A percentile compares a stretch with the other conserved stretches of the same genome.
Evolutionary conservation across 1,139 yeast species (phyloP).

Genomic region (Saccharomyces hybrid): DNA sequence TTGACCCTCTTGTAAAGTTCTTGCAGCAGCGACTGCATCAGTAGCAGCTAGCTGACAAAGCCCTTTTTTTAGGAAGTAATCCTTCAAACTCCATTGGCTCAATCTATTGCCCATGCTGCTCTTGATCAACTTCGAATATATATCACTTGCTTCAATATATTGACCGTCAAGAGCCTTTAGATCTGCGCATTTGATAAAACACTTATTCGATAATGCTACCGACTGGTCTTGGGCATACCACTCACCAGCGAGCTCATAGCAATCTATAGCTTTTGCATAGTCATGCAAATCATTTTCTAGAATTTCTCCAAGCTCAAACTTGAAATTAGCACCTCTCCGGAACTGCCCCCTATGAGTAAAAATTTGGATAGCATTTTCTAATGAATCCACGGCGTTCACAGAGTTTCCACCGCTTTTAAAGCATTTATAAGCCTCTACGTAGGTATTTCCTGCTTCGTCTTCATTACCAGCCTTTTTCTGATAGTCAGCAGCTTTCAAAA

Average conservation of each 20-base stretch:
- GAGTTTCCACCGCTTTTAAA: slow-evolving; percentile 67
- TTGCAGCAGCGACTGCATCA: slow-evolving; percentile 79
- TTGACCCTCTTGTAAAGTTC: slow-evolving; percentile 55
- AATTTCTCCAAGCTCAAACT: slow-evolving; percentile 81
- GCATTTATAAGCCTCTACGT: slow-evolving; percentile 87
- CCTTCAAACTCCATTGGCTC: slow-evolving; percentile 88
- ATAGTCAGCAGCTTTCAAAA: slow-evolving; percentile 76
- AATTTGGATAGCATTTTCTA: slow-evolving; percentile 69
- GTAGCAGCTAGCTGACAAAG: slow-evolving; percentile 76
- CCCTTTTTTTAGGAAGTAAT: slow-evolving; percentile 77
- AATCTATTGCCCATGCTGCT: slow-evolving; percentile 67
- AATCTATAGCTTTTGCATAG: slow-evolving; percentile 55
- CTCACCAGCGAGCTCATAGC: slow-evolving; percentile 92
- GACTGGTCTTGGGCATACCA: slow-evolving; percentile 95
- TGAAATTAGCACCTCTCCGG: slow-evolving; percentile 91
- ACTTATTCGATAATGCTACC: slow-evolving; percentile 80
- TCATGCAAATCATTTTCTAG: slow-evolving; percentile 72
- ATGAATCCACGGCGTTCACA: slow-evolving; percentile 67
- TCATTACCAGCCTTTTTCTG: slow-evolving; percentile 69
- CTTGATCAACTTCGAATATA: slow-evolving; percentile 70
- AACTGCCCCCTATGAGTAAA: slow-evolving; percentile 90
- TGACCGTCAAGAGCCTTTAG: slow-evolving; percentile 69
- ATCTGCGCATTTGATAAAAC: slow-evolving; percentile 85
- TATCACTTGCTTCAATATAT: slow-evolving; percentile 64
- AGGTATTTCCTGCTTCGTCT: slow-evolving; percentile 88